phyloP scores from a whole-genome alignment of 1,284 basidiomycete species.

The Ganoderma sinense region DNA sequence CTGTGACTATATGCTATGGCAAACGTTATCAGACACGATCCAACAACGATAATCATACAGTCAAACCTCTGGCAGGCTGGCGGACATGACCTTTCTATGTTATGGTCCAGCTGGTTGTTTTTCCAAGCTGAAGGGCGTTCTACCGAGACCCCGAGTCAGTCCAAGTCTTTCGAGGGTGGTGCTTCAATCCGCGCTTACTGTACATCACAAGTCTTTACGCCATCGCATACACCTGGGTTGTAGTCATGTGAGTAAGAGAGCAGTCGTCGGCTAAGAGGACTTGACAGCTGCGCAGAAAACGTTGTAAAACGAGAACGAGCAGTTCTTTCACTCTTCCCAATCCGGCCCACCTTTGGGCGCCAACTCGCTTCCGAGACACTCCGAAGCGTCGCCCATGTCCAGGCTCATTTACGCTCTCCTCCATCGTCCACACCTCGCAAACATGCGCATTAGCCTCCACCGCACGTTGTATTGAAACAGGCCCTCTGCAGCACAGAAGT shows the following conservation, averaged over 20 bases:
- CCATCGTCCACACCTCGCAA: slow-evolving; percentile 1
- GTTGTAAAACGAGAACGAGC: neutral
- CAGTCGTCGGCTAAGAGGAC: slow-evolving; percentile 17
- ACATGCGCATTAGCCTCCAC: neutral
- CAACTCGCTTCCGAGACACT: neutral
- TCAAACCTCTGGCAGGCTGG: neutral
- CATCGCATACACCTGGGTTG: neutral
- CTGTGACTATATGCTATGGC: neutral
- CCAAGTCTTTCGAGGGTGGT: neutral
- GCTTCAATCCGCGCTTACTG: neutral
- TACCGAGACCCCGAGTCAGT: neutral
- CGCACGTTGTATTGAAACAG: neutral
- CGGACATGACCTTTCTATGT: neutral
- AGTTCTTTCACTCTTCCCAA: slow-evolving; percentile 22
- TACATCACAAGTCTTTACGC: neutral
- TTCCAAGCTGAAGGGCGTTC: neutral
- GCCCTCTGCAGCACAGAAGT: neutral
- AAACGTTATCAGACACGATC: neutral
- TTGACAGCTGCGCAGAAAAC: slow-evolving; percentile 14
- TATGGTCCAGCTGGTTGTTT: neutral
- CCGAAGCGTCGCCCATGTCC: neutral
- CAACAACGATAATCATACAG: neutral
- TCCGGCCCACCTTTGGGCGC: slow-evolving; percentile 6
- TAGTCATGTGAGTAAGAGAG: neutral
- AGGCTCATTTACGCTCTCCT: neutral